These are phyloP conservation scores for Dactylellina drechsleri DNA, from an alignment of 2,329 filamentous ascomycete species.

Conservation along the genomic window DNA sequence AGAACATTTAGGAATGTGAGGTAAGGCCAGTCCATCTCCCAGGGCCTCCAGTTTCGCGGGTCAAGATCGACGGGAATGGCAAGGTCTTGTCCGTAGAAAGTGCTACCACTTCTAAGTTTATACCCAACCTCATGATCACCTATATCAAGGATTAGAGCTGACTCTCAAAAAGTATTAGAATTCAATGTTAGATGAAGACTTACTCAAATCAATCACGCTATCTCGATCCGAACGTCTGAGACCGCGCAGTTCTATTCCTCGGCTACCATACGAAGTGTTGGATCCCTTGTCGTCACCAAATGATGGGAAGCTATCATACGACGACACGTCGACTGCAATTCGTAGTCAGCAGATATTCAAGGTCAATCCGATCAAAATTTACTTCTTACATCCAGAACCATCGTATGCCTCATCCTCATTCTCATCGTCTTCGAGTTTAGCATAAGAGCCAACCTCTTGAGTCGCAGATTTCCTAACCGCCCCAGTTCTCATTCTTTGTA, in stretches of 20 bases:
- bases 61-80: conserved; percentile 42
- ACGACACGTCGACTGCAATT: conserved; percentile 40
- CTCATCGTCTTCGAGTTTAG: conserved; percentile 35
- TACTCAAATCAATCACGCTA: conserved; percentile 49
- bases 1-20: conserved; percentile 67
- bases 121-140: conserved; percentile 40
- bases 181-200: not conserved
- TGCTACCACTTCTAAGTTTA: conserved; percentile 39
- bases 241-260: conserved; percentile 52
- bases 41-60: conserved; percentile 72
- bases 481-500: conserved; percentile 49
- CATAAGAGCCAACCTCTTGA: conserved; percentile 18
- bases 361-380: not conserved
- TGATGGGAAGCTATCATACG: conserved; percentile 50
- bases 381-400: conserved; percentile 35
- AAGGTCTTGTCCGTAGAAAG: conserved; percentile 51
- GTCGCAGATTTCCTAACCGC: conserved; percentile 20
- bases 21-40: conserved; percentile 73
- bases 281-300: conserved; percentile 49
- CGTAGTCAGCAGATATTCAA: not conserved
- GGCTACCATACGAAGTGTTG: conserved; percentile 29
- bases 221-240: conserved; percentile 31
- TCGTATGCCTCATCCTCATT: conserved; percentile 27
- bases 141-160: conserved; percentile 6
- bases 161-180: not conserved